phyloP scores from a whole-genome alignment of 2,329 filamentous ascomycete genomes.

The Monilinia vaccinii-corymbosi region DNA sequence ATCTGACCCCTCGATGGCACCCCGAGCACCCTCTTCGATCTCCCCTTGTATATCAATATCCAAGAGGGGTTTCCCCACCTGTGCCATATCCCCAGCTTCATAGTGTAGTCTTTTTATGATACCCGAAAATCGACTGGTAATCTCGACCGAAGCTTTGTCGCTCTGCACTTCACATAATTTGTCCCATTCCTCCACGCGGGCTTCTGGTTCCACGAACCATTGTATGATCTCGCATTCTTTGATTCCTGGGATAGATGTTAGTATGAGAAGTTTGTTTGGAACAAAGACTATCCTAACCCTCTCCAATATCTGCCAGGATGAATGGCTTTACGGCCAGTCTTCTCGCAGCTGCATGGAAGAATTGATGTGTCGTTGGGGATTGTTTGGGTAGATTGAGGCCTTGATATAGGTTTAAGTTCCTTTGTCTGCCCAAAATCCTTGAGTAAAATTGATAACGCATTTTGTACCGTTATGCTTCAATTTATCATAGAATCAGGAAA shows the following conservation, averaged over 20 bases:
- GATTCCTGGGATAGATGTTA: conserved; percentile 55
- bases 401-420: conserved; percentile 37
- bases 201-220: conserved; percentile 97
- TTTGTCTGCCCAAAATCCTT: conserved; percentile 42
- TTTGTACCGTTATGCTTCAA: not conserved
- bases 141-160: conserved; percentile 86
- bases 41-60: conserved; percentile 89
- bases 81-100: conserved; percentile 91
- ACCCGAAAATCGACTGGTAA: conserved; percentile 90
- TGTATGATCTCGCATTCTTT: conserved; percentile 98
- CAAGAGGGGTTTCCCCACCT: conserved; percentile 86
- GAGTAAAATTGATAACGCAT: conserved; percentile 50
- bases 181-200: conserved; percentile 94
- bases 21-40: conserved; percentile 51
- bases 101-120: conserved; percentile 96
- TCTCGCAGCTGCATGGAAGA: conserved; percentile 24
- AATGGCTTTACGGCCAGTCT: conserved; percentile 61
- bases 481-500: not conserved
- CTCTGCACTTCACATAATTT: conserved; percentile 97
- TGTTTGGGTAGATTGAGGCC: conserved; percentile 17
- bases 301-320: conserved; percentile 75
- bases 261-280: not conserved
- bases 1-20: conserved; percentile 31
- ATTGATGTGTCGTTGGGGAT: conserved; percentile 11
- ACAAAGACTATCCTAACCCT: conserved; percentile 44